phyloP scores from a whole-genome alignment of 345 rosid species.

The Gossypium arboreum region DNA sequence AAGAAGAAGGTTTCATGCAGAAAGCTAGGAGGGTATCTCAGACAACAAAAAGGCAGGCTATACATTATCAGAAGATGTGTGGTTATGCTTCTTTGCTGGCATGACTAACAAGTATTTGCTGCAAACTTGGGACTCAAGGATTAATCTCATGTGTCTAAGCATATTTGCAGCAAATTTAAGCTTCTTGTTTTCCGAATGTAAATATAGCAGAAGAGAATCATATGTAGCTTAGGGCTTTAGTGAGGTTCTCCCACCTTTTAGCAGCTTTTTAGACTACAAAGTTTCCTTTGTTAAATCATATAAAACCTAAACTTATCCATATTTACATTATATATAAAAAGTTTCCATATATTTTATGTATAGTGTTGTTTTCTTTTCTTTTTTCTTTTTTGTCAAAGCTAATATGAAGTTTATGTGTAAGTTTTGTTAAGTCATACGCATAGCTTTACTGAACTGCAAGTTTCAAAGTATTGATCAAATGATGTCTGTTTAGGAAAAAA shows the following conservation, averaged over 20 bases:
- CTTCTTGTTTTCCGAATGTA: neutral
- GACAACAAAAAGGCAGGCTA: constrained; percentile 52
- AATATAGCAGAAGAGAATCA: neutral
- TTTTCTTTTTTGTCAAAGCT: too few relatives aligned
- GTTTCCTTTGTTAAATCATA: neutral
- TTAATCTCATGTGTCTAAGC: neutral
- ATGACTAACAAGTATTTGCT: constrained; percentile 29
- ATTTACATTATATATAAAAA: neutral
- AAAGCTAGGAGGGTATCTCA: constrained; percentile 52
- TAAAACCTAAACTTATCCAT: neutral
- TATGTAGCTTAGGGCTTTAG: neutral
- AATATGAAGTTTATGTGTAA: too few relatives aligned
- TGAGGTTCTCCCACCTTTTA: neutral
- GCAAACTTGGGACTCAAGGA: neutral
- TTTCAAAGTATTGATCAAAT: neutral
- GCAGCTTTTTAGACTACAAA: neutral
- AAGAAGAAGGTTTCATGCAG: constrained; percentile 39
- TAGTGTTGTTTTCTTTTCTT: neutral
- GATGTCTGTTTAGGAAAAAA: neutral
- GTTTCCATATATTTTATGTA: neutral
- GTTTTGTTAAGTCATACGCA: neutral
- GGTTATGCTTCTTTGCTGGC: constrained; percentile 70
- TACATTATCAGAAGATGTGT: constrained; percentile 61
- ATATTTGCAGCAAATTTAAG: neutral
- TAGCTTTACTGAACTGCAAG: neutral